Conservation (phyloP, 169 alveolate genomes). For the Miamiensis avidus region DNA sequence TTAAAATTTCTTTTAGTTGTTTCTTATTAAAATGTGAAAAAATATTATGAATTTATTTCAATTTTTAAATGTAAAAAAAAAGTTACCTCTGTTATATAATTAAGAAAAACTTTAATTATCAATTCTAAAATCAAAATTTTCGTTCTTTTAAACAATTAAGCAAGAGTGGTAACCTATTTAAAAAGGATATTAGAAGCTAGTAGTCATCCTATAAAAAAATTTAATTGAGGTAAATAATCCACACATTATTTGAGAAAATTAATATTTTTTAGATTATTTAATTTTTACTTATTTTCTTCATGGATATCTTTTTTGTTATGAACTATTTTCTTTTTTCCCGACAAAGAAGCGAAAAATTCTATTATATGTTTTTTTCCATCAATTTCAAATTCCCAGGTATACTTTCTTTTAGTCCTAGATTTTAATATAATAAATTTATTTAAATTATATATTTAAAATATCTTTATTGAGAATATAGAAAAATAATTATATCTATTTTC, state of each 20-base stretch:
- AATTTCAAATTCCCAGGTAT: slow-evolving; percentile 33
- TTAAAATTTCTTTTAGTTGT: neutral
- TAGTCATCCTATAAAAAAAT: neutral
- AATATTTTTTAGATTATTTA: too few relatives aligned
- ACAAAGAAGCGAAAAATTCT: slow-evolving; percentile 31
- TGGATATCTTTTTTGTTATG: slow-evolving; percentile 24
- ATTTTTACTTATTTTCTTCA: slow-evolving; percentile 9
- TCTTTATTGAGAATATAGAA: too few relatives aligned
- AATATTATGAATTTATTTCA: neutral
- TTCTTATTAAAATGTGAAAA: neutral
- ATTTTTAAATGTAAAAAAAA: too few relatives aligned
- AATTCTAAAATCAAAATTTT: neutral
- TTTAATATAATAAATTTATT: too few relatives aligned
- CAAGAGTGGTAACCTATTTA: neutral
- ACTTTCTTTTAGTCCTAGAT: slow-evolving; percentile 33
- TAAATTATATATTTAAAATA: too few relatives aligned
- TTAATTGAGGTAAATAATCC: too few relatives aligned
- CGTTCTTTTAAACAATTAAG: neutral
- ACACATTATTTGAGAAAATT: too few relatives aligned
- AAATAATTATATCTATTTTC: too few relatives aligned
- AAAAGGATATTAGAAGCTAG: too few relatives aligned
- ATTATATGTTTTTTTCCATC: slow-evolving; percentile 39
- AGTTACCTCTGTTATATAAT: too few relatives aligned
- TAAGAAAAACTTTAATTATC: neutral
- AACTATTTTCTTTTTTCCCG: slow-evolving; percentile 40